Conservation (phyloP, 441 rosid genomes). For the Croton setiger region DNA sequence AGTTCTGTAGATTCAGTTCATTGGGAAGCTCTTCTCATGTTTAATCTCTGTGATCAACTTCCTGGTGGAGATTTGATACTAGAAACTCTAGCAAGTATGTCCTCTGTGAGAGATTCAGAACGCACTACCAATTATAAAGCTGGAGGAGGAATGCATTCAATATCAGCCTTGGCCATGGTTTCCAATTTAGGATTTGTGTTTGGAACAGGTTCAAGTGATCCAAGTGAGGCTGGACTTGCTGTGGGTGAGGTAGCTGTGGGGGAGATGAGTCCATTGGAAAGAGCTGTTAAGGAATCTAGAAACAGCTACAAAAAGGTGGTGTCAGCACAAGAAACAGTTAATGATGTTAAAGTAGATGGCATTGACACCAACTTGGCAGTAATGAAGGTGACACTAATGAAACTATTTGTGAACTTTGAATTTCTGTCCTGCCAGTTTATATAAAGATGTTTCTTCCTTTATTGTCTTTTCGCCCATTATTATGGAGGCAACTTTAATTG, state of each 20-base stretch:
- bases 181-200: constrained; percentile 69
- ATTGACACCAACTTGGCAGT: constrained; percentile 91
- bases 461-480: neutral
- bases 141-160: constrained; percentile 57
- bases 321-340: constrained; percentile 73
- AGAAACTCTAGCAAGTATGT: constrained; percentile 80
- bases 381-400: constrained; percentile 70
- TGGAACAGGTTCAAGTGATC: constrained; percentile 52
- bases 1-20: constrained; percentile 35
- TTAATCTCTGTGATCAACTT: constrained; percentile 84
- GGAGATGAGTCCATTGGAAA: constrained; percentile 72
- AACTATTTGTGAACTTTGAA: constrained; percentile 5
- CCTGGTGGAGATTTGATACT: constrained; percentile 93
- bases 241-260: constrained; percentile 91
- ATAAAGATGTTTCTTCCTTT: neutral
- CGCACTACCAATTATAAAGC: constrained; percentile 35
- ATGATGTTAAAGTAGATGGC: constrained; percentile 90
- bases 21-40: constrained; percentile 67
- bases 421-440: constrained; percentile 1
- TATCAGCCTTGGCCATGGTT: constrained; percentile 72
- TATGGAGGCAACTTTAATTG: neutral
- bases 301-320: constrained; percentile 71
- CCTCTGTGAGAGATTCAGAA: constrained; percentile 49
- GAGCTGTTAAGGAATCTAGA: constrained; percentile 68
- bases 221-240: constrained; percentile 43